Evolutionary conservation across 768 basidiomycete genomes (phyloP).

Genomic region (Rubroboletus satanas): DNA sequence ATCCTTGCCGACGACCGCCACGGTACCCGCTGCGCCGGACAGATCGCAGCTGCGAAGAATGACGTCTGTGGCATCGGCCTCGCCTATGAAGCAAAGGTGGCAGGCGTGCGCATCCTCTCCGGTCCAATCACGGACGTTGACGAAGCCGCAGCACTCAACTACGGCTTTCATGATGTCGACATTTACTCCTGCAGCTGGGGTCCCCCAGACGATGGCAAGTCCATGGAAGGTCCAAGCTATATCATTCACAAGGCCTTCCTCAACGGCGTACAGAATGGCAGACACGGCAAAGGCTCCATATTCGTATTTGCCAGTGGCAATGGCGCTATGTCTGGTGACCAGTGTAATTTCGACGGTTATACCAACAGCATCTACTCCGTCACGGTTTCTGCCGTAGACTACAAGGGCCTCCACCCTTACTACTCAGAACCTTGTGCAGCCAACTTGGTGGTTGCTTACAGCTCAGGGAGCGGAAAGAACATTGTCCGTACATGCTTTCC

Average conservation of each 20-base stretch:
- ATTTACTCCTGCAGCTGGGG: constrained; percentile 96
- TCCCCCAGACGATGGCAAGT: constrained; percentile 88
- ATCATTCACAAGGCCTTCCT: constrained; percentile 92
- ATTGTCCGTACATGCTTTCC: constrained; percentile 59
- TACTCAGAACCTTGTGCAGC: constrained; percentile 98
- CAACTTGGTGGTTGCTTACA: constrained; percentile 94
- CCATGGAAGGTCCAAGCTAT: constrained; percentile 92
- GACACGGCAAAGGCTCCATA: constrained; percentile 85
- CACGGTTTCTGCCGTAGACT: constrained; percentile 93
- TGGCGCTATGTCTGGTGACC: constrained; percentile 85
- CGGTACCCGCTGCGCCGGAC: constrained; percentile 96
- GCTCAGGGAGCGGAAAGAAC: constrained; percentile 88
- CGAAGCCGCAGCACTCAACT: constrained; percentile 93
- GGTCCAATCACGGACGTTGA: constrained; percentile 93
- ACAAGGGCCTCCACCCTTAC: constrained; percentile 90
- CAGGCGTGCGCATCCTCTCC: constrained; percentile 92
- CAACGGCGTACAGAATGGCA: constrained; percentile 89
- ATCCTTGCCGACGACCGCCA: constrained; percentile 90
- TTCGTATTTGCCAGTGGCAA: constrained; percentile 98
- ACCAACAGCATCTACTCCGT: constrained; percentile 97
- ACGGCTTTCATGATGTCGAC: constrained; percentile 88
- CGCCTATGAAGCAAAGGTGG: constrained; percentile 86
- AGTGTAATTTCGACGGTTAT: constrained; percentile 99
- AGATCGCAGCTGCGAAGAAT: constrained; percentile 91
- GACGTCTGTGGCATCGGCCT: constrained; percentile 93